Evolutionary conservation across 805 yeast species (phyloP).

Genomic region (Candida alai): DNA sequence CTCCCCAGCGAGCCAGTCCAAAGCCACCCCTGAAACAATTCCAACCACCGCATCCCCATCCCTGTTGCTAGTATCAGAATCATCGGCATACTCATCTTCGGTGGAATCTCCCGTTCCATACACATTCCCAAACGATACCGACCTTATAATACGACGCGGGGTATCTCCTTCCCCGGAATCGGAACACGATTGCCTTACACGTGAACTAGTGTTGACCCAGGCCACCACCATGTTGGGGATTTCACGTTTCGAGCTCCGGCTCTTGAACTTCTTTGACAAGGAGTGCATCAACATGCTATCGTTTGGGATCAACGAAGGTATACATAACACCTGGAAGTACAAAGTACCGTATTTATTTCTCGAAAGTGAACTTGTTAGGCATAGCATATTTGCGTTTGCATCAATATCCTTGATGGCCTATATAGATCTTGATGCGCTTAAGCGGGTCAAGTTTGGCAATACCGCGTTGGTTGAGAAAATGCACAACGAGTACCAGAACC

Average conservation of each 20-base stretch:
- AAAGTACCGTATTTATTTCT: conserved; percentile 24
- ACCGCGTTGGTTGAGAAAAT: neutral
- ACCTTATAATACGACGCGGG: too few relatives aligned
- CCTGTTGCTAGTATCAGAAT: too few relatives aligned
- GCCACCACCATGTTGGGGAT: conserved; percentile 16
- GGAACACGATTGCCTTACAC: too few relatives aligned
- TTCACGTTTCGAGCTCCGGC: conserved; percentile 10
- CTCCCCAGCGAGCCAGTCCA: neutral
- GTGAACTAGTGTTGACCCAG: conserved; percentile 12
- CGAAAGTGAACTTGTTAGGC: conserved; percentile 22
- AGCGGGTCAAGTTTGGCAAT: neutral
- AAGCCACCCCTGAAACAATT: neutral
- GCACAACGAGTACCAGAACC: neutral
- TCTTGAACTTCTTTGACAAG: conserved; percentile 22
- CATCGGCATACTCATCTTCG: too few relatives aligned
- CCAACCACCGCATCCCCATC: conserved; percentile 1
- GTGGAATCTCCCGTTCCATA: too few relatives aligned
- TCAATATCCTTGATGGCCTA: conserved; percentile 9
- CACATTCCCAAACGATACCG: too few relatives aligned
- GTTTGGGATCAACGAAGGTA: conserved; percentile 17
- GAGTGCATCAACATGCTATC: conserved; percentile 26
- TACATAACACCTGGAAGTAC: conserved; percentile 22
- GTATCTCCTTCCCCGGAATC: too few relatives aligned
- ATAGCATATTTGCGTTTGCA: conserved; percentile 20
- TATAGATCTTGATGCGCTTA: conserved; percentile 5